These are phyloP conservation scores for Saccharomycopsis amapae DNA, from an alignment of 805 yeast genomes.

Conservation along the genomic window DNA sequence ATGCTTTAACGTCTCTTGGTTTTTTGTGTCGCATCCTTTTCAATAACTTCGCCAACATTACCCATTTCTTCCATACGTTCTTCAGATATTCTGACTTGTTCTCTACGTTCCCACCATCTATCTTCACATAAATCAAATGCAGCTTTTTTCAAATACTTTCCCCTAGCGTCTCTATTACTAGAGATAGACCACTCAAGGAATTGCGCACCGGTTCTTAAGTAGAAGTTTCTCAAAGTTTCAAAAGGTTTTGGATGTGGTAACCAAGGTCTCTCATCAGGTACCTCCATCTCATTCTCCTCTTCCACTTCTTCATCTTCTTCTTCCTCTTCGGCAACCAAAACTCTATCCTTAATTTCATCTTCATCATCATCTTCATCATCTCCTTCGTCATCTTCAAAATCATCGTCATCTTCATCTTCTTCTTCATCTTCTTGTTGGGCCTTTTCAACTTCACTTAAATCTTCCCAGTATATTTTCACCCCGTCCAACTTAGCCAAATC, in stretches of 20 bases:
- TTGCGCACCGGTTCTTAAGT: slow-evolving; percentile 76
- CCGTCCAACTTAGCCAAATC: slow-evolving; percentile 87
- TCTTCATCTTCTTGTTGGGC: slow-evolving; percentile 54
- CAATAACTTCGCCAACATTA: slow-evolving; percentile 83
- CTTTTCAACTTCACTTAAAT: slow-evolving; percentile 47
- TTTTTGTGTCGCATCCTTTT: slow-evolving; percentile 49
- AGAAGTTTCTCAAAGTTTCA: slow-evolving; percentile 76
- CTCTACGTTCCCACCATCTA: slow-evolving; percentile 99
- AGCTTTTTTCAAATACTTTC: slow-evolving; percentile 80
- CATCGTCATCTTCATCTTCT: slow-evolving; percentile 57
- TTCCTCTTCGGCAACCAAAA: slow-evolving; percentile 43
- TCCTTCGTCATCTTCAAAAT: slow-evolving; percentile 64
- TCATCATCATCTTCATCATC: slow-evolving; percentile 50
- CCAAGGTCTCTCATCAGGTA: slow-evolving; percentile 94
- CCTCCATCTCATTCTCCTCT: slow-evolving; percentile 55
- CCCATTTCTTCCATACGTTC: slow-evolving; percentile 85
- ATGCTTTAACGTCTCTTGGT: slow-evolving; percentile 41
- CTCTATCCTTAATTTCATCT: slow-evolving; percentile 36
- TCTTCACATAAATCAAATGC: slow-evolving; percentile 89
- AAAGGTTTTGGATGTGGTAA: slow-evolving; percentile 95
- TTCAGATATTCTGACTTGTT: slow-evolving; percentile 79
- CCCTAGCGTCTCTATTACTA: slow-evolving; percentile 76
- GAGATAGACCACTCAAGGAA: slow-evolving; percentile 93
- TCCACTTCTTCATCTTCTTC: slow-evolving; percentile 63
- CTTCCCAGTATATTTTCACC: slow-evolving; percentile 85